Conservation (phyloP, 495 filamentous ascomycete genomes). For the Cetradonia linearis region DNA sequence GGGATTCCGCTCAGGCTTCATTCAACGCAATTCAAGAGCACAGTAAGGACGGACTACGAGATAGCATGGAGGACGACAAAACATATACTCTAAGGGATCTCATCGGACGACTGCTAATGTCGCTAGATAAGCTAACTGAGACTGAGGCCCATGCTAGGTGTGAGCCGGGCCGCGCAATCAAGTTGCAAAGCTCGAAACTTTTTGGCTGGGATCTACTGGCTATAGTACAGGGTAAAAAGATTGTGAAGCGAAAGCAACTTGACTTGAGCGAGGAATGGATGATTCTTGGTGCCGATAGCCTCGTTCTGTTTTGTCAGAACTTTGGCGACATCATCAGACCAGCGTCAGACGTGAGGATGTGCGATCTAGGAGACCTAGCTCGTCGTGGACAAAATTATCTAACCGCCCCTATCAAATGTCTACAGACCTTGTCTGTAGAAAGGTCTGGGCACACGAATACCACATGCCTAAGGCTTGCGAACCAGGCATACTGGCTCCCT, state of each 20-base stretch:
- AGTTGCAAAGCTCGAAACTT: not conserved
- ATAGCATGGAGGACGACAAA: not conserved
- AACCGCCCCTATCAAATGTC: not conserved
- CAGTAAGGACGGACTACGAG: not conserved
- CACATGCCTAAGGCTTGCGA: not conserved
- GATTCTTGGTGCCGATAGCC: not conserved
- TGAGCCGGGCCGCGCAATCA: not conserved
- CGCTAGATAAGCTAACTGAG: not conserved
- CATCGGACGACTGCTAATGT: not conserved
- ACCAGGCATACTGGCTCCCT: not conserved
- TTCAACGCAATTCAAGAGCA: not conserved
- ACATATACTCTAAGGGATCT: not conserved
- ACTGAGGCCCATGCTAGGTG: not conserved
- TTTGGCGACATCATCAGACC: not conserved
- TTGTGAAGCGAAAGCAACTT: not conserved
- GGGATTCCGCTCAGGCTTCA: not conserved
- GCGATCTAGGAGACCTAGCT: not conserved
- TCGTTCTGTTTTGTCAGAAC: not conserved
- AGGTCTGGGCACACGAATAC: not conserved
- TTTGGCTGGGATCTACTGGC: slow-evolving; percentile 1
- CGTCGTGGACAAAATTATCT: not conserved
- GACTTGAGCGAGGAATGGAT: not conserved
- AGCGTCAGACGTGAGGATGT: not conserved
- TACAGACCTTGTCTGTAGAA: not conserved
- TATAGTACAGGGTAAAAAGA: not conserved